Conservation (phyloP, 2,329 filamentous ascomycete species). For the Karstenula rhodostoma region DNA sequence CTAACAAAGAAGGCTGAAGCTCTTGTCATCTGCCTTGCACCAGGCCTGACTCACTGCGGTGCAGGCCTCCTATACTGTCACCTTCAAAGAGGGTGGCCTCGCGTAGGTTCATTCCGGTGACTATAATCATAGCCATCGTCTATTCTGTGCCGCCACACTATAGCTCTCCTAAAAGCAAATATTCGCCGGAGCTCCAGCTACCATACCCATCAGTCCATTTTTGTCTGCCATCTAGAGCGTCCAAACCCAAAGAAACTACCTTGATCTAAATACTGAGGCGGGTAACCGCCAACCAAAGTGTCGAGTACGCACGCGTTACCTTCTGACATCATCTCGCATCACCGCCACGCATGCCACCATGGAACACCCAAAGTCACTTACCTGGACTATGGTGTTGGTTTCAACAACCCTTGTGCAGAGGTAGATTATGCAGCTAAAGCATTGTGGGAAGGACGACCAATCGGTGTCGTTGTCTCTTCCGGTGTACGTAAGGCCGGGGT, state of each 20-base stretch:
- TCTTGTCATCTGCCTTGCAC: constrained; percentile 2
- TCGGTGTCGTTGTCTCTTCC: constrained; percentile 52
- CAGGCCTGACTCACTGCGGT: constrained; percentile 1
- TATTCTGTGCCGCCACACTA: constrained; percentile 1
- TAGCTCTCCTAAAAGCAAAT: constrained; percentile 1
- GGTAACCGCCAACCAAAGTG: neutral
- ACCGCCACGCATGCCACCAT: constrained; percentile 22
- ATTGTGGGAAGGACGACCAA: constrained; percentile 47
- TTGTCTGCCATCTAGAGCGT: neutral
- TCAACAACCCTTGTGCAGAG: constrained; percentile 61
- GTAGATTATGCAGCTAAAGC: constrained; percentile 59
- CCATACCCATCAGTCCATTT: neutral
- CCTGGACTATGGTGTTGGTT: constrained; percentile 59
- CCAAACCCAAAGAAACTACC: neutral
- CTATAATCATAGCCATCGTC: neutral
- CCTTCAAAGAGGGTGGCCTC: neutral
- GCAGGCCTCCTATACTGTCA: constrained; percentile 1
- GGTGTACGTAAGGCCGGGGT: no score
- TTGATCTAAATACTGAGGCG: neutral
- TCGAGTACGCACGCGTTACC: neutral
- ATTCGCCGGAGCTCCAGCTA: neutral
- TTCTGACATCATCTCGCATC: neutral
- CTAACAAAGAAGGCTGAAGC: neutral
- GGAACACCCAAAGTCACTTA: constrained; percentile 57
- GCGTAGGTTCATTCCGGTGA: constrained; percentile 1